Evolutionary conservation across 164 flowering plant genomes (phyloP), one percentile per base, ranked within the genome.

Genomic region (Vitis rotundifolia): DNA sequence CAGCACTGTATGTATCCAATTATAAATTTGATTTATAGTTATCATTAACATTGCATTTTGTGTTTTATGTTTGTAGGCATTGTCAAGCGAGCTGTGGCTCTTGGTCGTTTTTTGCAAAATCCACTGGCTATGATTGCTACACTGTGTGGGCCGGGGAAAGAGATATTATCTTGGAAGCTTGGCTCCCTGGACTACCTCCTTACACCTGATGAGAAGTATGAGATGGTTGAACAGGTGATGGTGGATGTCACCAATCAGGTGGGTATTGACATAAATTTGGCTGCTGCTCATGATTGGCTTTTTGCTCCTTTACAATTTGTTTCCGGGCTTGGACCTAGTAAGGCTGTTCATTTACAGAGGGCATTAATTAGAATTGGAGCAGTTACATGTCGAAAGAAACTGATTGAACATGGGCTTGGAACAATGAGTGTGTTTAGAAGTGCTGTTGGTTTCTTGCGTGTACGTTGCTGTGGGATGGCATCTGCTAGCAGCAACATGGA

Each of bases 11-110:
- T 22, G 26, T 22, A 22, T 22, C 26, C 26, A 22, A 22, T 22
- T 22, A 1, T 22, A 22, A 22, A 22, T 22, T 22, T 22, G 26
- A 22, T 22, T 22, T 22, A 22, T 22, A 1, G 26, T 22, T 22
- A 22, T 22, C 26, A 22, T 22, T 22, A 22, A 22, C 26, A 22
- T 22, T 22, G 26, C 26, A 22, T 22, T 22, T 22, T 22, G 26
- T 22, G 26, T 22, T 22, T 22, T 22, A 22, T 22, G 26, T 22
- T 22, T 22, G 26, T 78, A 94, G 99, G 96, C 47, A 91, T 91
- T 82, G 94, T 96, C 28, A 93, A 78, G 77, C 89, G 99, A n/a
- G 98, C 99, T 78, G 99, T 86, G 63, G 98, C 97, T 68, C 95
- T 96, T 75, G 99, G 97, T 16, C 95, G 97, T 52, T 84, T 86